phyloP scores from a whole-genome alignment of 345 rosid species.

The Linum usitatissimum region DNA sequence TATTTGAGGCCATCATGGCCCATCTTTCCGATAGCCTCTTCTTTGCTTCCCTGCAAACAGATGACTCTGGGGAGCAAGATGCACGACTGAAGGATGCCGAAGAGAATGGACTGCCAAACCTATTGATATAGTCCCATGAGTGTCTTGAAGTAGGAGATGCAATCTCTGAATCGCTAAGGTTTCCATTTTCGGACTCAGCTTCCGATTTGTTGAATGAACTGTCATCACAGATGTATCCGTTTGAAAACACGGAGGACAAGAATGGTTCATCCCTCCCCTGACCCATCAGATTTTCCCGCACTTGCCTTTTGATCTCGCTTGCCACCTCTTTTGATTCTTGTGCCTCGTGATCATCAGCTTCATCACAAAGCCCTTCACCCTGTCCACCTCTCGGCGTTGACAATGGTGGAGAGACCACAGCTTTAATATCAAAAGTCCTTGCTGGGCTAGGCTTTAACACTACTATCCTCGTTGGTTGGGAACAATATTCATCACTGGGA shows the following conservation, averaged over 20 bases:
- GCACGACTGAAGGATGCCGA: conserved; percentile 57
- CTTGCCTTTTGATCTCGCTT: conserved; percentile 40
- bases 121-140: conserved; percentile 77
- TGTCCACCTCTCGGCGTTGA: conserved; percentile 39
- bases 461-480: conserved; percentile 77
- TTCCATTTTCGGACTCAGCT: conserved; percentile 43
- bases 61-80: conserved; percentile 82
- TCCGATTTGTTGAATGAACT: conserved; percentile 74
- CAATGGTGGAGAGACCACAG: conserved; percentile 35
- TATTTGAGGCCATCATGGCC: conserved; percentile 75
- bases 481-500: conserved; percentile 39
- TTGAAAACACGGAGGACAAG: conserved; percentile 70
- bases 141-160: conserved; percentile 68
- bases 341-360: conserved; percentile 40
- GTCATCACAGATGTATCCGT: conserved; percentile 75
- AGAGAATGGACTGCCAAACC: conserved; percentile 57
- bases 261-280: conserved; percentile 66
- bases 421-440: conserved; percentile 38
- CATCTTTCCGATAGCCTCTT: conserved; percentile 87
- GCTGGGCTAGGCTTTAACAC: conserved; percentile 80
- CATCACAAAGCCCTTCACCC: conserved; percentile 32
- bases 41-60: conserved; percentile 70
- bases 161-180: conserved; percentile 65
- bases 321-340: conserved; percentile 56
- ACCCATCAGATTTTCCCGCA: conserved; percentile 43